These are phyloP conservation scores for Geum urbanum DNA, from an alignment of 306 rosid genomes.

Conservation along the genomic window DNA sequence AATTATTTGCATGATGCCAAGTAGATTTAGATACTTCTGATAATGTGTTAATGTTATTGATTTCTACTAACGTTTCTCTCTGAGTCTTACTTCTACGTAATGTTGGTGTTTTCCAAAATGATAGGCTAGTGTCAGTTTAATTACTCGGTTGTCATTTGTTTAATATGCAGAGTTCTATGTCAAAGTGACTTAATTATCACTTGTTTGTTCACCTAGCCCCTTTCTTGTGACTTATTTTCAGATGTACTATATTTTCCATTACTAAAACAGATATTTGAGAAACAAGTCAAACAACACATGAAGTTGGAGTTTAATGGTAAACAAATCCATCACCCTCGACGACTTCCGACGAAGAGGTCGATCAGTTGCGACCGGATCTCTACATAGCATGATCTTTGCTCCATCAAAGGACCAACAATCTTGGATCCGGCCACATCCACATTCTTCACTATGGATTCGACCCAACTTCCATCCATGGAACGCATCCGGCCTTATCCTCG, in stretches of 20 bases:
- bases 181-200: too few relatives aligned
- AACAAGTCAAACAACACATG: not conserved
- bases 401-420: conserved; percentile 25
- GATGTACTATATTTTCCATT: too few relatives aligned
- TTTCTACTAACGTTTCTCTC: not conserved
- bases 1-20: not conserved
- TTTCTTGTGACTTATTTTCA: too few relatives aligned
- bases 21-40: not conserved
- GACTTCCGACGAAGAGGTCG: not conserved
- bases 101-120: too few relatives aligned
- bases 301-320: not conserved
- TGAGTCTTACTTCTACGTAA: too few relatives aligned
- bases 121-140: too few relatives aligned
- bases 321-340: not conserved
- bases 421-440: conserved; percentile 29
- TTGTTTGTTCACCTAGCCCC: too few relatives aligned
- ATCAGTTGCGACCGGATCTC: conserved; percentile 35
- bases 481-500: conserved; percentile 37
- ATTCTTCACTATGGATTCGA: conserved; percentile 16
- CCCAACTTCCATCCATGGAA: not conserved
- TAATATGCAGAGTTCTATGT: too few relatives aligned
- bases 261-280: too few relatives aligned
- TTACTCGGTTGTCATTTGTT: too few relatives aligned
- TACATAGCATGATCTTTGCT: conserved; percentile 25
- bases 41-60: not conserved